Base-by-base conservation (phyloP, 805 yeast genomes). In the Hanseniaspora thailandica region DNA sequence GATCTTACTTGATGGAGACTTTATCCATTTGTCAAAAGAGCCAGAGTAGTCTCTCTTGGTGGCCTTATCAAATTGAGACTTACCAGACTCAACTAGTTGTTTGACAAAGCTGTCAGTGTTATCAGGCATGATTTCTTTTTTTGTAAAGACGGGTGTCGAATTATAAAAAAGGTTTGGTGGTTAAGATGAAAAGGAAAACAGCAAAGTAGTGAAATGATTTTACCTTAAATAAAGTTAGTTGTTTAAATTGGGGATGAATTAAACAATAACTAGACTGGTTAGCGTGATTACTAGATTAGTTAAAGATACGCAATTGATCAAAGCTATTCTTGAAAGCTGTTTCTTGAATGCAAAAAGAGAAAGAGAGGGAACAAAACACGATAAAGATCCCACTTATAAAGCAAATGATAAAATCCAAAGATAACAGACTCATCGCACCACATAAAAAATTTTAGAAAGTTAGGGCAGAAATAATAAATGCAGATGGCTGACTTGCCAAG, bases 11-110 rank as follows among this genome's bases (percentile, higher is more conserved):
- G 46, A 48, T 7, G 52, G 52, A 2, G 30, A 26, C 26, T 40
- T 48, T 17, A 48, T 17, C 52, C 46, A 48, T 19, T 48, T 48
- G 19, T 48, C 47, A 17, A 48, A 25, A 5, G 36, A 19, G 35
- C 17, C 33, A 4, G 25, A 4, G 7, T 31, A 10, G 36, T 30
- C 30, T 12, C 23, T 38, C 5, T 34, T 12, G 17, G 28, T 30
- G 20, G 34, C n/a, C 12, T 38, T 28, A n/a, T 33, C 22, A 10
- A 33, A 5, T 12, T 30, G 45, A 13, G 2, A 17, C 33, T 30
- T 48, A 13, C 47, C 47, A 17, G 22, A 31, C 2, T 15, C 26
- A 6, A 30, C 13, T n/a, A 48, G 6, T 17, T 23, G 36, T 33
- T 40, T 38, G 26, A 48, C 17, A 22, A 41, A n/a, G 12, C 19